Base-by-base conservation (phyloP, 768 basidiomycete species). In the Mycena albidolilacea region DNA sequence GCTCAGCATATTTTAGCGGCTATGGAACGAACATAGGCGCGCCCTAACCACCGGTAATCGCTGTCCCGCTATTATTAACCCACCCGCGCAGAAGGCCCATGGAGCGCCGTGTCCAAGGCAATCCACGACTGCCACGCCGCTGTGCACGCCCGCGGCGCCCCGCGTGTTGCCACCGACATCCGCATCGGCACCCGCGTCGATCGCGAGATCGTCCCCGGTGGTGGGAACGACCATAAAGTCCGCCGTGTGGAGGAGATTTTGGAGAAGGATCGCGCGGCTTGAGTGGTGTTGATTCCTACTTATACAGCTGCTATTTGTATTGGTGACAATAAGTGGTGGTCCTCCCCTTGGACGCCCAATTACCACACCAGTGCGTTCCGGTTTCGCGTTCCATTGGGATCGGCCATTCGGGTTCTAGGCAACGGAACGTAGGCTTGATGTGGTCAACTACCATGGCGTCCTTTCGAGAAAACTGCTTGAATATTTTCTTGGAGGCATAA, bases 91-190 rank as follows among this genome's bases (percentile, higher is more conserved):
- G 94, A 97, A 82, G 96, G 97, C 6, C 93, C 95, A 0, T 98
- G 95, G 96, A 86, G 88, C 30, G 85, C 90, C 63, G 97, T 99
- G 50, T 92, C 89, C 70, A 86, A 93, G 76, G 95, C 93, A 2
- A 98, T 99, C 73, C 94, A 96, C 75, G 94, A 93, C 72, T 98
- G 96, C 79, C 97, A 99, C 79, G 88, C 88, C 35, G 95, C 95
- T 1, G 93, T 97, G 7, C 96, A 97, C 74, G 90, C 88, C 0
- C 87, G 89, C 79, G 95, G 94, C 30, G 88, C 90, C 0, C 90
- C 90, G 17, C 90, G 93, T 64, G 88, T 97, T 65, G 95, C 95
- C 12, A 97, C 97, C 14, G 97, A 99, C 83, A 94, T 98, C 71
- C 92, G 97, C 37, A 97, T 99, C 65, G 97, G 97, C 54, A 98